These are phyloP conservation scores for Kurtzmaniella natalensis DNA, from an alignment of 1,139 yeast genomes.

Conservation along the genomic window DNA sequence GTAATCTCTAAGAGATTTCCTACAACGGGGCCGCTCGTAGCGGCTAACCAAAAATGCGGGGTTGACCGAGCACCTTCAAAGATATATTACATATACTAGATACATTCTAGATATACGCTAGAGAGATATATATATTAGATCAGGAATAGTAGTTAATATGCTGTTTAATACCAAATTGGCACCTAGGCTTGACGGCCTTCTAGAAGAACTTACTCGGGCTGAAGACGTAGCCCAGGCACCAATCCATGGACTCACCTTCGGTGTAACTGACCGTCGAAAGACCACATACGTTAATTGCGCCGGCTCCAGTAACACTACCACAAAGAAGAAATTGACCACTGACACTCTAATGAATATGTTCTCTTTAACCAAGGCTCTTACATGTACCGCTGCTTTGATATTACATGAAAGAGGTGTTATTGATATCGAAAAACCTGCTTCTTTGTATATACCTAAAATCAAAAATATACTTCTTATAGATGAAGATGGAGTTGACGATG, in stretches of 20 bases:
- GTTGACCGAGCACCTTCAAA: no score
- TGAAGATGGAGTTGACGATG: slow-evolving; percentile 26
- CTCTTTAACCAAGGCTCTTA: slow-evolving; percentile 47
- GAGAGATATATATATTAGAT: no score
- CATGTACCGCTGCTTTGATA: slow-evolving; percentile 43
- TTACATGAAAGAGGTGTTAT: slow-evolving; percentile 43
- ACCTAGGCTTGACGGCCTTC: neutral
- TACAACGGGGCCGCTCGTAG: no score
- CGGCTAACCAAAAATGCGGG: no score
- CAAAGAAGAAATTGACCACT: slow-evolving; percentile 3
- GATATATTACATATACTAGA: no score
- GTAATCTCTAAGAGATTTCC: no score
- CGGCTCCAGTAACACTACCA: slow-evolving; percentile 14
- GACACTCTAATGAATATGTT: slow-evolving; percentile 30
- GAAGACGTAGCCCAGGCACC: slow-evolving; percentile 3
- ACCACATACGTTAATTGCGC: slow-evolving; percentile 22
- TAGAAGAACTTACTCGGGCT: neutral
- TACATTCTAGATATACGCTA: no score
- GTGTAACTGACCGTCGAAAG: slow-evolving; percentile 21
- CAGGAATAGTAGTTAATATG: no score
- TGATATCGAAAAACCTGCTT: slow-evolving; percentile 38
- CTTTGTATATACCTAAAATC: slow-evolving; percentile 37
- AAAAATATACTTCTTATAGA: slow-evolving; percentile 37
- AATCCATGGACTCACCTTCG: slow-evolving; percentile 25
- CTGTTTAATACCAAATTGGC: neutral